Conservation (phyloP, 1,139 yeast species). For the Arxiozyma slooffiae region DNA sequence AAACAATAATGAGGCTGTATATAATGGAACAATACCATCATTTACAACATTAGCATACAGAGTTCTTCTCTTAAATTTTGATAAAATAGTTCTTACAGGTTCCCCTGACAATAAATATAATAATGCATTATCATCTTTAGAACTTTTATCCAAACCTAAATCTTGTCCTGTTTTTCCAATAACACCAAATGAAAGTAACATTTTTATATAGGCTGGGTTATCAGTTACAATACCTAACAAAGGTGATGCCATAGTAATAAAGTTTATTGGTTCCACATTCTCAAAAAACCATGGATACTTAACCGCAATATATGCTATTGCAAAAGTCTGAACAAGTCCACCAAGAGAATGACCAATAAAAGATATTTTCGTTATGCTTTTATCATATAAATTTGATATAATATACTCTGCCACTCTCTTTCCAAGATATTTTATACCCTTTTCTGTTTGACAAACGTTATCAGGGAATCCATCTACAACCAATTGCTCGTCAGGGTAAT, state of each 20-base stretch:
- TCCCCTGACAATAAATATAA: constrained; percentile 71
- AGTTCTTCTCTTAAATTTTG: constrained; percentile 51
- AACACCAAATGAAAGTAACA: constrained; percentile 79
- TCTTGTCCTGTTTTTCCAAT: constrained; percentile 95
- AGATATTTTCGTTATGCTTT: constrained; percentile 53
- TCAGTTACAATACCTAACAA: constrained; percentile 75
- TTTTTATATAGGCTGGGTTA: constrained; percentile 78
- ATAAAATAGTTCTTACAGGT: constrained; percentile 61
- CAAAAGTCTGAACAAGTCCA: constrained; percentile 83
- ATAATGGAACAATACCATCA: constrained; percentile 88
- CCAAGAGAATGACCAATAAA: constrained; percentile 92
- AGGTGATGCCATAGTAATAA: constrained; percentile 81
- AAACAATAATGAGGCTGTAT: constrained; percentile 76
- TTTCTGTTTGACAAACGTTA: constrained; percentile 82
- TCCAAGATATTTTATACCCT: constrained; percentile 84
- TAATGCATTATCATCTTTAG: constrained; percentile 43
- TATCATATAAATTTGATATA: constrained; percentile 45
- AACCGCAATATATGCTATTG: constrained; percentile 68
- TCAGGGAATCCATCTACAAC: constrained; percentile 78
- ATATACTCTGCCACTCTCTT: constrained; percentile 72
- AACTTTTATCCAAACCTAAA: constrained; percentile 47
- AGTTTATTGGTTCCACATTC: constrained; percentile 63
- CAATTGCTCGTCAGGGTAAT: constrained; percentile 43
- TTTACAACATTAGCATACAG: constrained; percentile 35
- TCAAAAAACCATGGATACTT: constrained; percentile 68